phyloP scores from a whole-genome alignment of 1,139 yeast species.

The Nakaseomyces uthaithaninus region DNA sequence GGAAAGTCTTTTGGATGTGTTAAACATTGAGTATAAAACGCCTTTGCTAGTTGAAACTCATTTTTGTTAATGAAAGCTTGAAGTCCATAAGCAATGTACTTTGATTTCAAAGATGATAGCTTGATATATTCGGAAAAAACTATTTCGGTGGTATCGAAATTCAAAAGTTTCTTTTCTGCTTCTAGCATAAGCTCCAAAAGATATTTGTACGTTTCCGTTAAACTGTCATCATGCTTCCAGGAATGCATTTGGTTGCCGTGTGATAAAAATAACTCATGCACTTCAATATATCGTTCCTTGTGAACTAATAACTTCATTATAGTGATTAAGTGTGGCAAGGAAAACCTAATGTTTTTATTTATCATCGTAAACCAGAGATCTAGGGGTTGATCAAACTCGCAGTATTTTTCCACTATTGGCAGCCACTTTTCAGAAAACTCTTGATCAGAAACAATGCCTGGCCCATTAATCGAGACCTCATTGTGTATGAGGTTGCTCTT shows the following conservation, averaged over 20 bases:
- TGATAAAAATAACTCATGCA: slow-evolving; percentile 2
- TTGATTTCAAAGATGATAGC: slow-evolving; percentile 17
- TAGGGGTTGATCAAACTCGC: neutral
- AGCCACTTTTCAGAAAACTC: neutral
- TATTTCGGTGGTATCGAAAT: slow-evolving; percentile 20
- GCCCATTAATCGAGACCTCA: neutral
- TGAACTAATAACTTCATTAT: slow-evolving; percentile 7
- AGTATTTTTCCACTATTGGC: neutral
- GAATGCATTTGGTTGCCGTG: neutral
- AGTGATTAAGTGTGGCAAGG: slow-evolving; percentile 1
- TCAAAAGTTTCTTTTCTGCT: slow-evolving; percentile 18
- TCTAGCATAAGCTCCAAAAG: slow-evolving; percentile 11
- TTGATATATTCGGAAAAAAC: slow-evolving; percentile 27
- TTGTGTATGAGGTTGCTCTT: too few species aligned
- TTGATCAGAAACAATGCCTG: neutral
- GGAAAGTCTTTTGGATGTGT: slow-evolving; percentile 27
- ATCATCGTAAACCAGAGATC: neutral
- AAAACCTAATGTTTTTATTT: neutral
- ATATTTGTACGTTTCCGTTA: neutral
- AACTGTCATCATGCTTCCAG: slow-evolving; percentile 1
- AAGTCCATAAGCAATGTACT: slow-evolving; percentile 23
- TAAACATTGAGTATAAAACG: slow-evolving; percentile 26
- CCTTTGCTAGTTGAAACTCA: slow-evolving; percentile 28
- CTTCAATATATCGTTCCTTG: neutral
- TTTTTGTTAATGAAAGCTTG: slow-evolving; percentile 25